Base-by-base conservation (phyloP, 345 rosid species). In the Populus deltoides region DNA sequence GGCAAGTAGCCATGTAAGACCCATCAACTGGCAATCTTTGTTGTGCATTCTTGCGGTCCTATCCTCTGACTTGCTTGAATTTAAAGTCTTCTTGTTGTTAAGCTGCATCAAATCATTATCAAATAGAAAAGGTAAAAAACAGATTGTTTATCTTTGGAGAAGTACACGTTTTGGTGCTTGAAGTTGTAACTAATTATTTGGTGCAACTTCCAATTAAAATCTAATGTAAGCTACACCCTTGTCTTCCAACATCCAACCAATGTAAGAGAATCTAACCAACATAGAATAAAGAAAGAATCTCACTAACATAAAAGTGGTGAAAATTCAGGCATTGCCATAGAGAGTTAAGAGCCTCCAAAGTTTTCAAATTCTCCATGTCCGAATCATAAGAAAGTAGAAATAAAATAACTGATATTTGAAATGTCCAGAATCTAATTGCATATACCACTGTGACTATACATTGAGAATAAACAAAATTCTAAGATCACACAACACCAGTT, bases 1-100 rank as follows among this genome's bases (percentile, higher is more conserved):
- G 45, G 93, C 90, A 7, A 95, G 92, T 41, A 95, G 98, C 99
- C 99, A 95, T 59, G 99, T 92, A 57, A 95, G 90, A 62, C 97
- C 99, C 99, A 95, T 95, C 63, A 93, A 84, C 68, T 89, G 90
- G 86, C 99, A 95, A 78, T 95, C 97, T 85, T 90, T 93, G 86
- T 88, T 85, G 76, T 84, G 97, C 92, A 95, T 93, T 86, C 85
- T 93, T 75, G 90, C 74, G 66, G 93, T 88, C 87, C 98, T 90
- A 41, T 85, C 90, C 66, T 86, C 87, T 72, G 86, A 49, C 78
- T 92, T 91, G 85, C 91, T 92, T 83, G 91, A 66, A 55, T 81
- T 87, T 27, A 70, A 91, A 82, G 92, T 9, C 63, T 84, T 78
- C 83, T 89, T 86, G 71, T 86, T 78, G 84, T 82, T 90, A 24